Evolutionary conservation across 2,329 filamentous ascomycete genomes (phyloP).

Genomic region (Pyricularia pennisetigena): DNA sequence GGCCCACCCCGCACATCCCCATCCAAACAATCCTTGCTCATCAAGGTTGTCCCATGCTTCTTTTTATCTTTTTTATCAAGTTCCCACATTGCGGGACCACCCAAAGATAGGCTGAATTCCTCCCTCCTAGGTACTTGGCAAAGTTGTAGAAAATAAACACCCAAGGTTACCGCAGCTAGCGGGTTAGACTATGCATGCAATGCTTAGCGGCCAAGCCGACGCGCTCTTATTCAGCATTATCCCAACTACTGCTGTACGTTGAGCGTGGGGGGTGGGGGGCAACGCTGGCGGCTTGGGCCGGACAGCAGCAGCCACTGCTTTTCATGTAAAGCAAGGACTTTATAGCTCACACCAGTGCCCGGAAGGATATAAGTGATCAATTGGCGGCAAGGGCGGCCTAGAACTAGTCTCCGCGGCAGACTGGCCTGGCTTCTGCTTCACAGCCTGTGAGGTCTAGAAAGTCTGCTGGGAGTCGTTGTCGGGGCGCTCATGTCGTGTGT

Average conservation of each 20-base stretch:
- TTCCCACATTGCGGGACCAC: not conserved
- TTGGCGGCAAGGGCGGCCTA: no score
- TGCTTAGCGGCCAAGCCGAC: not conserved
- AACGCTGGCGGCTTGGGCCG: no score
- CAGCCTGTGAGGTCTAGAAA: not conserved
- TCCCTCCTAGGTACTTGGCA: not conserved
- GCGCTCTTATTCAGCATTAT: not conserved
- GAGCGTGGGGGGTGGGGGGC: no score
- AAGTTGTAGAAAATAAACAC: not conserved
- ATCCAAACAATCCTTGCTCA: not conserved
- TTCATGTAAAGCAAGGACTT: no score
- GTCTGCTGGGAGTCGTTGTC: not conserved
- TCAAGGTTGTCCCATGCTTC: not conserved
- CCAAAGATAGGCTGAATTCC: not conserved
- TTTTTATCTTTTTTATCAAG: not conserved
- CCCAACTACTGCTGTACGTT: not conserved
- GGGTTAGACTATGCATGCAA: not conserved
- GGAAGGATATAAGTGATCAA: no score
- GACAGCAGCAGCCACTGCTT: no score
- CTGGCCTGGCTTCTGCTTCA: no score
- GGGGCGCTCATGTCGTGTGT: not conserved
- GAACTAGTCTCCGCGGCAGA: no score
- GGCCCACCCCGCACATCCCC: not conserved
- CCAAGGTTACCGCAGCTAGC: not conserved
- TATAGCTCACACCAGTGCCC: no score